A percentile compares a stretch with the other conserved stretches of the same genome.
Conservation (phyloP, 345 rosid species). For the Adansonia digitata region DNA sequence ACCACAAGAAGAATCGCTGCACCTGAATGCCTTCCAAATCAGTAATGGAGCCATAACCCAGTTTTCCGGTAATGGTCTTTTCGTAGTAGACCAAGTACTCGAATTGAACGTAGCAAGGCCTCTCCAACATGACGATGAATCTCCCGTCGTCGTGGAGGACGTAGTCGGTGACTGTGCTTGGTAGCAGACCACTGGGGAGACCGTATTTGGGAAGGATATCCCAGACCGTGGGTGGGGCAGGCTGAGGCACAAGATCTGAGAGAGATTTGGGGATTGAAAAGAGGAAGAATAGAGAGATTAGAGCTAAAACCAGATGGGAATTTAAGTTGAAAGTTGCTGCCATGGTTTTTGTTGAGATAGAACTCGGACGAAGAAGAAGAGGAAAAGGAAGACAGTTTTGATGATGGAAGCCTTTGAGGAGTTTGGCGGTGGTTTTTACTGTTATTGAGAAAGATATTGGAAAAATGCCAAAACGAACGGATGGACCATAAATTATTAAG, state of each 20-base stretch:
- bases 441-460: no score
- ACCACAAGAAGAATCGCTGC: constrained; percentile 64
- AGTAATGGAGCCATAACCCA: constrained; percentile 72
- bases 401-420: not conserved
- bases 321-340: constrained; percentile 3
- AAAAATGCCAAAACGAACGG: no score
- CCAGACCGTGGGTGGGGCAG: constrained; percentile 41
- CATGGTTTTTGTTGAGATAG: constrained; percentile 4
- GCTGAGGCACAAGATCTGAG: constrained; percentile 26
- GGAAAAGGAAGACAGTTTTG: not conserved
- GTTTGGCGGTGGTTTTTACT: no score
- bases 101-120: constrained; percentile 62
- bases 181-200: constrained; percentile 82
- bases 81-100: constrained; percentile 89
- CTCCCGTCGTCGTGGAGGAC: constrained; percentile 58
- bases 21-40: constrained; percentile 82
- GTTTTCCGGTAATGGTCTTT: constrained; percentile 52
- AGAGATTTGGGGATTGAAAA: constrained; percentile 22
- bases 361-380: not conserved
- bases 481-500: no score
- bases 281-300: constrained; percentile 21
- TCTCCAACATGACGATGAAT: constrained; percentile 47
- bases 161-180: constrained; percentile 53
- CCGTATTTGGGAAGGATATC: constrained; percentile 86
- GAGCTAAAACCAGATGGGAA: constrained; percentile 9